Evolutionary conservation across 345 rosid species (phyloP), one percentile per base, ranked within the genome.

Genomic region (Populus alba): DNA sequence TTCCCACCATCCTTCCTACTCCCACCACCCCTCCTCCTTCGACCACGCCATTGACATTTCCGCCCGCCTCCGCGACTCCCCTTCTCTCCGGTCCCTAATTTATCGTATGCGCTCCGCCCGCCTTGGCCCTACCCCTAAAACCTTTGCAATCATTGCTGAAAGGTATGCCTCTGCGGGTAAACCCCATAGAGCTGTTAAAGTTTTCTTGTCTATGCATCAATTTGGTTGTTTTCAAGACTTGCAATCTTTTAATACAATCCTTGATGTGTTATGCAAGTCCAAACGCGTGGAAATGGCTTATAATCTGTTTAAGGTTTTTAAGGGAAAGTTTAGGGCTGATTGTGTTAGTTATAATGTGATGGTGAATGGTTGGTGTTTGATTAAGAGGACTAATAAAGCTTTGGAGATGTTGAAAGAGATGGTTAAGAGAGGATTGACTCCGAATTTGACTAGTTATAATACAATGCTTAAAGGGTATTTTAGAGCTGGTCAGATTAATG

Each of bases 291-390:
- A 95, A 83, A 92, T 91, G 85, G 98, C 99, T 68, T 86, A 82
- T 68, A 76, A 89, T 71, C 69, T 95, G 83, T 90, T 95, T 76
- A 92, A 80, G 79, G 88, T 73, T 77, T 87, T 93, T 17, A 74
- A 87, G 45, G 90, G 92, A 35, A 89, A 87, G 81, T 95, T 93
- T 76, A 75, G 79, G 82, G 94, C 88, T 75, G 99, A 95, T 79
- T 78, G 86, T 39, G 86, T 95, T 61, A 93, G 87, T 41, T 95
- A 95, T 83, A 93, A 92, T 51, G 88, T 89, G 74, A 86, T 95
- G 82, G 94, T 90, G 1, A 89, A 92, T 82, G 98, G 99, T 20
- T 92, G 98, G 98, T 93, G 99, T 78, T 90, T 93, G 90, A 80
- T 91, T 75, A 95, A 93, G 85, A 85, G 94, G 63, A 89, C 93